Percentiles rank a stretch among this genome's conserved stretches.
phyloP scores from a whole-genome alignment of 441 rosid genomes.

The Populus hybrid region DNA sequence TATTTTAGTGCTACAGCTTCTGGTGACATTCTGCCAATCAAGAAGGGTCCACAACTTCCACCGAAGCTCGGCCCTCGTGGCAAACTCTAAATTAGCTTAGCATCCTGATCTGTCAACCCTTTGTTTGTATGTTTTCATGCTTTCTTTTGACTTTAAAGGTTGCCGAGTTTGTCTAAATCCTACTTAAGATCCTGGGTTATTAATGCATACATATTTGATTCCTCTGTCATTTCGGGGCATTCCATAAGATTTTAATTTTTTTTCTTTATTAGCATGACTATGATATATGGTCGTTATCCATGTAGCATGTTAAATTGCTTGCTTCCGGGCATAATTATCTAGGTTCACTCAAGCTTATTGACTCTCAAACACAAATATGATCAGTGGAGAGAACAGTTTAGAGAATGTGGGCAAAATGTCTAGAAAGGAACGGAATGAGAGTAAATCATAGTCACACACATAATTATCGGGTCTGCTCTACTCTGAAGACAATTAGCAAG shows the following conservation, averaged over 20 bases:
- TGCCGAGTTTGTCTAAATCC: constrained; percentile 24
- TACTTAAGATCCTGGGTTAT: constrained; percentile 16
- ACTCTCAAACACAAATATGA: background rate
- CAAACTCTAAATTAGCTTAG: constrained; percentile 55
- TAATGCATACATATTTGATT: constrained; percentile 14
- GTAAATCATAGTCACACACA: background rate
- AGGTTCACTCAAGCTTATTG: background rate
- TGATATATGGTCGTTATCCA: background rate
- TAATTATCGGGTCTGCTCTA: background rate
- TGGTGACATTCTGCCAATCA: constrained; percentile 78
- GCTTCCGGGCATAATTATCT: background rate
- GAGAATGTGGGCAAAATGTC: background rate
- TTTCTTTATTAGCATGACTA: background rate
- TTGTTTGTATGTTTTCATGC: constrained; percentile 26
- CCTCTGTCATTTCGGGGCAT: background rate
- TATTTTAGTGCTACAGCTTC: constrained; percentile 67
- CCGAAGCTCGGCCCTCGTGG: constrained; percentile 90
- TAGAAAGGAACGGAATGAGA: background rate
- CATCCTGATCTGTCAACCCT: constrained; percentile 10
- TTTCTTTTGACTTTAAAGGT: constrained; percentile 12
- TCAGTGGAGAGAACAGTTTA: background rate
- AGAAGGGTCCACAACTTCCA: constrained; percentile 87
- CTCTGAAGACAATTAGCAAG: background rate
- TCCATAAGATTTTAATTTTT: background rate
- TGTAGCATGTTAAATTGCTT: background rate